Percentiles rank a stretch among this genome's conserved stretches.
Evolutionary conservation across 1,284 basidiomycete genomes (phyloP).

Genomic region (Phylloboletellus chloephorus): DNA sequence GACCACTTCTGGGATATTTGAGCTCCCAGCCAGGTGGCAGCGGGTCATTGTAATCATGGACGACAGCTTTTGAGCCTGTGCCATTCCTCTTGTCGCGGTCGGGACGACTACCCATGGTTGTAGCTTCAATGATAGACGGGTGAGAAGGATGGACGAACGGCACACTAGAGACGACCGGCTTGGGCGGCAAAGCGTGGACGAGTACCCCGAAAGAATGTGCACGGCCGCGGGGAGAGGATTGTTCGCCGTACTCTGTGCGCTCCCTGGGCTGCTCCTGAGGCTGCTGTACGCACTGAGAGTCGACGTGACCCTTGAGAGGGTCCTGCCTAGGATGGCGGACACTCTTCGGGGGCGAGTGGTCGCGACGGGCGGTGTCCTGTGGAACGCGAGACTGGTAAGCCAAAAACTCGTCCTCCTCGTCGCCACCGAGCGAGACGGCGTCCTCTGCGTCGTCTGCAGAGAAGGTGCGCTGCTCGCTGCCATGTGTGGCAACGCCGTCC

Average conservation of each 20-base stretch:
- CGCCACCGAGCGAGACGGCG: conserved; percentile 65
- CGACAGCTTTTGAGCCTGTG: conserved; percentile 26
- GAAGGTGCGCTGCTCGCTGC: conserved; percentile 23
- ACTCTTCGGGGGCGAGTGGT: conserved; percentile 17
- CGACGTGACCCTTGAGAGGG: background rate
- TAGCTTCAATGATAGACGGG: conserved; percentile 51
- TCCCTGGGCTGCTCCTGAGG: conserved; percentile 26
- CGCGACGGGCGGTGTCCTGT: conserved; percentile 16
- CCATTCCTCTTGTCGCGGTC: conserved; percentile 33
- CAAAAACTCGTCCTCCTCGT: conserved; percentile 55
- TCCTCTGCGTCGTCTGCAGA: conserved; percentile 55
- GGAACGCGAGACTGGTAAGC: conserved; percentile 31
- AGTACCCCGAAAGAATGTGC: conserved; percentile 33
- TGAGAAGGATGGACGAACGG: conserved; percentile 53
- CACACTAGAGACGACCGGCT: conserved; percentile 53
- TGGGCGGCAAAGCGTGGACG: conserved; percentile 67
- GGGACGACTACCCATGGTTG: conserved; percentile 49
- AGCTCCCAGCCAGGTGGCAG: conserved; percentile 61
- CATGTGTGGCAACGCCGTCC: conserved; percentile 34
- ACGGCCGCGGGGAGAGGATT: conserved; percentile 28
- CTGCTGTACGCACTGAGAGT: conserved; percentile 9
- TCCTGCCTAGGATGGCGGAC: conserved; percentile 18
- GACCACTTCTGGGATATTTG: conserved; percentile 44
- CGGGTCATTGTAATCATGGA: conserved; percentile 33
- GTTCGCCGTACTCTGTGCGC: conserved; percentile 21